A percentile compares a stretch with the other conserved stretches of the same genome.
phyloP scores from a whole-genome alignment of 176 grass and related monocot species.

The Oryza glaberrima region DNA sequence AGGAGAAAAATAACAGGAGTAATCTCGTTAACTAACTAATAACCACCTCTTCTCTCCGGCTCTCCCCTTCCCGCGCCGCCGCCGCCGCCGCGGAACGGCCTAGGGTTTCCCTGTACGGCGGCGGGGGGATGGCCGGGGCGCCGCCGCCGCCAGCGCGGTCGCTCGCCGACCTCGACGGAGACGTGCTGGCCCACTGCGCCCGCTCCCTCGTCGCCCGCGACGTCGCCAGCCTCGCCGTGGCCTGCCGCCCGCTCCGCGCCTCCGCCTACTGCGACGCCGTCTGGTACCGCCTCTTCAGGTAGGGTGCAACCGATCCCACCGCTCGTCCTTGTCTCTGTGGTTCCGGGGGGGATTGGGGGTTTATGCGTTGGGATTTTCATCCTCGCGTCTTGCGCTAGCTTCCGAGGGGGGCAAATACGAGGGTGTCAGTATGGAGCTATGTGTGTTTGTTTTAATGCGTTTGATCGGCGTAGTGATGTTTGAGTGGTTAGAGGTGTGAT shows the following conservation, averaged over 20 bases:
- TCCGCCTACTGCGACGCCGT: conserved; percentile 71
- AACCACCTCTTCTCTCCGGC: not conserved
- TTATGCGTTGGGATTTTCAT: not conserved
- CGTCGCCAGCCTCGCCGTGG: conserved; percentile 67
- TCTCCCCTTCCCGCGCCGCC: not conserved
- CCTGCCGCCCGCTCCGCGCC: conserved; percentile 60
- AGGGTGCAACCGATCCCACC: not conserved
- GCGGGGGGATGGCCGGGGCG: conserved; percentile 25
- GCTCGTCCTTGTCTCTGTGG: not conserved
- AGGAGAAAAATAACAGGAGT: too few relatives aligned
- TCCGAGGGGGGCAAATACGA: not conserved
- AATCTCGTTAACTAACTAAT: too few relatives aligned
- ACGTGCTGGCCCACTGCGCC: conserved; percentile 72
- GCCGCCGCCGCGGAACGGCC: not conserved
- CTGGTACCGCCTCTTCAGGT: conserved; percentile 81
- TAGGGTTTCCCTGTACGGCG: conserved; percentile 27
- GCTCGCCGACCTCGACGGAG: conserved; percentile 64
- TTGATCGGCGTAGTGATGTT: conserved; percentile 3
- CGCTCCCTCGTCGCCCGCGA: conserved; percentile 58
- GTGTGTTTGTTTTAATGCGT: not conserved
- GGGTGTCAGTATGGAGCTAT: not conserved
- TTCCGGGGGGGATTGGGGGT: not conserved
- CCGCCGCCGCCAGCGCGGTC: conserved; percentile 30
- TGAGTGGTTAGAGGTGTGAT: not conserved
- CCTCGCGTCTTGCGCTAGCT: not conserved